Conservation (phyloP, 1,139 yeast genomes). For the Kodamaea anthophila region DNA sequence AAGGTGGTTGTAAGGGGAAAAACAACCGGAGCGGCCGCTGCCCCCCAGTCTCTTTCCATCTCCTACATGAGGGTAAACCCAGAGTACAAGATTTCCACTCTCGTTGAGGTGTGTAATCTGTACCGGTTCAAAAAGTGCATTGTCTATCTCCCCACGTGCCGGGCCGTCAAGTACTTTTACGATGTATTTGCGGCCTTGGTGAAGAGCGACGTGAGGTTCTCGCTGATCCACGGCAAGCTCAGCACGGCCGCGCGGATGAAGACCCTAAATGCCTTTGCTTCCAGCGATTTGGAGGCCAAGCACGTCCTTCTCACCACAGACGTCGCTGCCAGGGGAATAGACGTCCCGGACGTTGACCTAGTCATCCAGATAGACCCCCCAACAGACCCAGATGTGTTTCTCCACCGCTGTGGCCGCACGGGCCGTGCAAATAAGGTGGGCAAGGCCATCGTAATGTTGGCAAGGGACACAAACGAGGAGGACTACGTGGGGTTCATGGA, state of each 20-base stretch:
- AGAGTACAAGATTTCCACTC: slow-evolving; percentile 49
- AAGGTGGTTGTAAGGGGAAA: slow-evolving; percentile 64
- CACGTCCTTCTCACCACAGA: slow-evolving; percentile 74
- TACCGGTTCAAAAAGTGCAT: slow-evolving; percentile 67
- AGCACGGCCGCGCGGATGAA: slow-evolving; percentile 68
- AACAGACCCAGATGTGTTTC: slow-evolving; percentile 83
- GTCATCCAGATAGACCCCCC: slow-evolving; percentile 90
- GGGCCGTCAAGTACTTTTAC: slow-evolving; percentile 72
- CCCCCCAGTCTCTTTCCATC: slow-evolving; percentile 63
- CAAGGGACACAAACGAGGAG: slow-evolving; percentile 63
- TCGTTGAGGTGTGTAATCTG: slow-evolving; percentile 49
- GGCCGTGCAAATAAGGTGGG: slow-evolving; percentile 90
- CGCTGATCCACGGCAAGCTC: slow-evolving; percentile 81
- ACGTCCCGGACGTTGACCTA: slow-evolving; percentile 85
- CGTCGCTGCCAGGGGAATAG: slow-evolving; percentile 92
- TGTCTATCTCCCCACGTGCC: slow-evolving; percentile 89
- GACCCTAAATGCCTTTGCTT: slow-evolving; percentile 53
- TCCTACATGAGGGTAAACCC: slow-evolving; percentile 60
- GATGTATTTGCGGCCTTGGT: slow-evolving; percentile 34
- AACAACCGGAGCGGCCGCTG: slow-evolving; percentile 21
- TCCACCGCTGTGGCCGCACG: slow-evolving; percentile 93
- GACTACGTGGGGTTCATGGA: slow-evolving; percentile 76
- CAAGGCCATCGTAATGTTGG: slow-evolving; percentile 66
- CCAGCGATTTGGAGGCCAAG: slow-evolving; percentile 37
- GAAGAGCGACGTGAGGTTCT: slow-evolving; percentile 36